phyloP scores from a whole-genome alignment of 139 green algal species.

The Parachlorella kessleri region DNA sequence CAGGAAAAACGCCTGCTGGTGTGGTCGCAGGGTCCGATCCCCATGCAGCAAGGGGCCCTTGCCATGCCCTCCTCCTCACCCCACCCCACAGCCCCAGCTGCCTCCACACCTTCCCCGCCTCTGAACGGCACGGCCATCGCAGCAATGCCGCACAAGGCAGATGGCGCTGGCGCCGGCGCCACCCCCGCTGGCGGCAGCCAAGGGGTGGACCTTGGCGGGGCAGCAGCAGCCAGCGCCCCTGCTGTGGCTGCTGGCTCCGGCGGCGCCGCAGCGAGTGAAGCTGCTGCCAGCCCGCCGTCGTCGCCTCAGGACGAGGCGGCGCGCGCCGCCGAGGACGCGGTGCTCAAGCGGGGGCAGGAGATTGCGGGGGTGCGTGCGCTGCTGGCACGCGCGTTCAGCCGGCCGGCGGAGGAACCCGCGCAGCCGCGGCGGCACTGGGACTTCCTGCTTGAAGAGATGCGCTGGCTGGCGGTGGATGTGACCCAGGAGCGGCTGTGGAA shows the following conservation, averaged over 20 bases:
- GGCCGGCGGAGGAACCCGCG: slow-evolving; percentile 47
- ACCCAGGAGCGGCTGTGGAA: slow-evolving; percentile 73
- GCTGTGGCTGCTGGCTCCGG: neutral
- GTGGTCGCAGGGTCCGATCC: too few species aligned
- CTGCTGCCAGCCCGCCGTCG: neutral
- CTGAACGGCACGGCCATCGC: too few species aligned
- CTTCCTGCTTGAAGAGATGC: slow-evolving; percentile 62
- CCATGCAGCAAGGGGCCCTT: too few species aligned
- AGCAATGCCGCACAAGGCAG: too few species aligned
- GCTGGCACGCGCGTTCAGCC: slow-evolving; percentile 48
- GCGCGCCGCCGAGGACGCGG: neutral
- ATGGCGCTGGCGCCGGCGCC: too few species aligned
- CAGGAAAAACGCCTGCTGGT: too few species aligned
- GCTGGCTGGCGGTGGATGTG: slow-evolving; percentile 73
- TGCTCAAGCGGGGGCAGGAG: slow-evolving; percentile 12
- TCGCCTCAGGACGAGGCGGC: neutral
- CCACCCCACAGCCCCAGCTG: too few species aligned
- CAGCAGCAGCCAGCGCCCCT: neutral
- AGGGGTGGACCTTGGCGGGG: too few species aligned
- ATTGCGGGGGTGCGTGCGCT: slow-evolving; percentile 38
- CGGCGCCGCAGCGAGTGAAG: neutral
- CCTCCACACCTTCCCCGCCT: too few species aligned
- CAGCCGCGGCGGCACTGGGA: slow-evolving; percentile 46
- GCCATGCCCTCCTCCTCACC: too few species aligned
- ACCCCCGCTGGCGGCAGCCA: too few species aligned